Evolutionary conservation across 129 eudicot genomes (phyloP), one percentile per base, ranked within the genome.

Genomic region (Sambucus nigra): DNA sequence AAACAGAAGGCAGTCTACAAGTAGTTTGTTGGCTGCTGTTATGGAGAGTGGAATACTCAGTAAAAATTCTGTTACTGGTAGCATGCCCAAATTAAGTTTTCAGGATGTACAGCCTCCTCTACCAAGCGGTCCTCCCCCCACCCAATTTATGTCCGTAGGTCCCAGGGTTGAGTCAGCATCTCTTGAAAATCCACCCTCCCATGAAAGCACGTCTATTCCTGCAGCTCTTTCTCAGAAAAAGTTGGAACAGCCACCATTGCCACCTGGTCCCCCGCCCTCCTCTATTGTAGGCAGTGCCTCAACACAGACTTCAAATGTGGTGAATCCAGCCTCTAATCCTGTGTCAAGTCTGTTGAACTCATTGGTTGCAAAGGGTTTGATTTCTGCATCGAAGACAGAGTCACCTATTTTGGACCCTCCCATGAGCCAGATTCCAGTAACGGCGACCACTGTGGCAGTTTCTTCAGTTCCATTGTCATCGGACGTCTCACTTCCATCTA

Each of bases 361-460:
- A 38, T 79, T 89, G 69, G 74, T 89, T 29, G 84, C 94, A 0
- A 85, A 79, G 60, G 95, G 98, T 25, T 67, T 85, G 68, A 89
- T 89, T 48, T 65, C 85, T 64, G 61, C 88, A 24, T 67, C 97
- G 3, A 81, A 72, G 51, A 53, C 67, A 23, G 93, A 78, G 40
- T 55, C 80, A 42, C 32, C 61, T 33, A 18, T 61, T 39, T 56
- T 66, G 12, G 46, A 28, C 21, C 55, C 67, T 33, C 53, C 65
- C 55, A 60, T 18, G 25, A 61, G 68, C 63, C 49, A 22, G 22
- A 65, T 38, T 56, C 68, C 80, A 40, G 65, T 60, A 64, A 24
- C 10, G 52, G 72, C 56, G 49, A 31, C 65, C 40, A 31, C 69
- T 31, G 45, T 60, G 29, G 20, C 69, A 51, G 72, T 40, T 63